Percentiles rank a stretch among this genome's conserved stretches.
phyloP scores from a whole-genome alignment of 129 eudicot species.

The Centella asiatica region DNA sequence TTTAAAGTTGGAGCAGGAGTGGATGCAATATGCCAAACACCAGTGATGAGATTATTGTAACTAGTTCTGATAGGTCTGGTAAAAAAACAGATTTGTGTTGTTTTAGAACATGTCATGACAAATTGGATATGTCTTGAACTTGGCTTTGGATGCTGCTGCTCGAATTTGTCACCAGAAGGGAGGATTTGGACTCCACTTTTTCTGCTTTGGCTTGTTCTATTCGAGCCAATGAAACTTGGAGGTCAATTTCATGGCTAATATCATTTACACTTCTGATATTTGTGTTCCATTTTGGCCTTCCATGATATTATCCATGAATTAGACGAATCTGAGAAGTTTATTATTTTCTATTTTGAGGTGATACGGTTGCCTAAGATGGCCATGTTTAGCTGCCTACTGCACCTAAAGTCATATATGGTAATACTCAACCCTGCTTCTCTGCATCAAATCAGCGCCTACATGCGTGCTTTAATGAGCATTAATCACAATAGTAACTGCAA shows the following conservation, averaged over 20 bases:
- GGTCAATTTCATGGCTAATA: slow-evolving; percentile 13
- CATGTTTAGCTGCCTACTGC: slow-evolving; percentile 5
- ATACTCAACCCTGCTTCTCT: slow-evolving; percentile 1
- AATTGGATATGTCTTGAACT: slow-evolving; percentile 5
- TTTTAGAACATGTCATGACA: slow-evolving; percentile 9
- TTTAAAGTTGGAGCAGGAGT: slow-evolving; percentile 7
- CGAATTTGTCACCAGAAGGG: slow-evolving; percentile 5
- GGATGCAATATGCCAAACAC: neutral
- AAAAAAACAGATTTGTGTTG: neutral
- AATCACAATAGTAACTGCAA: no score
- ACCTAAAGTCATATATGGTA: slow-evolving; percentile 11
- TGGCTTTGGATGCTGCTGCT: slow-evolving; percentile 7
- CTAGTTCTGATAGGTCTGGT: neutral
- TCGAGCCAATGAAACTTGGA: no score
- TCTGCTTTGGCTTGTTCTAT: no score
- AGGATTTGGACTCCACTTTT: slow-evolving; percentile 14
- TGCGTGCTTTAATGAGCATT: no score
- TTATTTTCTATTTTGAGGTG: slow-evolving; percentile 2
- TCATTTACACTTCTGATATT: neutral
- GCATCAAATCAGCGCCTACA: slow-evolving; percentile 1
- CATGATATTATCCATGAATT: neutral
- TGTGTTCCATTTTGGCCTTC: neutral
- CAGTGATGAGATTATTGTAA: neutral
- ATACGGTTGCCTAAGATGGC: slow-evolving; percentile 4
- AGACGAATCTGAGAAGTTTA: slow-evolving; percentile 1